Base-by-base conservation (phyloP, 75 land plant species). In the Sequoia sempervirens region DNA sequence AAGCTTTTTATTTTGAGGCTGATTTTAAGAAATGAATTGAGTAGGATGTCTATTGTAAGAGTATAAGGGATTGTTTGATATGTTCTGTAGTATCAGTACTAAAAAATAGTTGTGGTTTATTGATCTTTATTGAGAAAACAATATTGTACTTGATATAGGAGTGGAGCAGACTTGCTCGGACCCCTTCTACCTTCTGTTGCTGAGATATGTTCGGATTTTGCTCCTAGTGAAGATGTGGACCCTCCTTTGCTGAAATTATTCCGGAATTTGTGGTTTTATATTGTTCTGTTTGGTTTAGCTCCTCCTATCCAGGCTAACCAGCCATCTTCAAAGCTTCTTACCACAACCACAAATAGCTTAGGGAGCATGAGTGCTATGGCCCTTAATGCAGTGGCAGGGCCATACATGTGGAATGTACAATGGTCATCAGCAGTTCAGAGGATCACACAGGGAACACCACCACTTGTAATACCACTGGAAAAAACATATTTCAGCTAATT, bases 141-240 rank as follows among this genome's bases (percentile, higher is more conserved):
- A 41, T 78, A 15, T 41, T 84, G 23, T 73, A 6, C 40, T 70
- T 80, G 28, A 74, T 87, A 45, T 93, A 97, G 99, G 89, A 96
- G 95, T 89, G 99, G 99, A 82, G 99, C 96, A 82, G 99, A 96
- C 88, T 93, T 96, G 81, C 90, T 97, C 79, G 99, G 99, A 20
- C 99, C 99, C 45, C 87, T 97, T 50, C 92, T 97, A 64, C 96
- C 99, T 69, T 93, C 98, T 61, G 99, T 97, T 85, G 99, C 98
- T 61, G 96, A 96, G 89, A 97, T 97, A 85, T 97, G 99, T 80
- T 91, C 94, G 36, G 98, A 97, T 87, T 91, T 96, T 88, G 91
- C 94, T 88, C 93, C 98, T 69, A 80, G 85, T 41, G 84, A 84
- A 43, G 89, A 87, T 87, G 91, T 96, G 23, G 96, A 96, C 68